These are phyloP conservation scores for Mycosphaerella arachidis DNA, from an alignment of 2,329 filamentous ascomycete genomes.

Conservation along the genomic window DNA sequence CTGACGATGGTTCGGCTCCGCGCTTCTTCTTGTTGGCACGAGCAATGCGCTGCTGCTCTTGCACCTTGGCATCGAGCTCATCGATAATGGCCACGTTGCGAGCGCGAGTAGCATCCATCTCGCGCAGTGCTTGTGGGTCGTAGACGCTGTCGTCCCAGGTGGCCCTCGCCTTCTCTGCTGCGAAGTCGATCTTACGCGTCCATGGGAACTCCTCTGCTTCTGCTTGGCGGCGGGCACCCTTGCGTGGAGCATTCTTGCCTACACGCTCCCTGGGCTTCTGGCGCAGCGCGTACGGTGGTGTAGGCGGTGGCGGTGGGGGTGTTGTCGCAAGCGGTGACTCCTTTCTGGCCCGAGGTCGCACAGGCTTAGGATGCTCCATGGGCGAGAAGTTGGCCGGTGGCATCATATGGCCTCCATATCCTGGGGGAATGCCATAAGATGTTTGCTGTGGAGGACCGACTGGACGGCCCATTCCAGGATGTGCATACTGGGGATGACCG, in stretches of 20 bases:
- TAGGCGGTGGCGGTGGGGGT: slow-evolving; percentile 19
- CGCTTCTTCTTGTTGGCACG: slow-evolving; percentile 20
- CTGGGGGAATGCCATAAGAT: slow-evolving; percentile 15
- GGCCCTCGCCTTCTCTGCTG: slow-evolving; percentile 20
- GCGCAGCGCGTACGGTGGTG: slow-evolving; percentile 20
- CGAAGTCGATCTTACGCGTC: slow-evolving; percentile 30
- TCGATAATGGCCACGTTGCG: slow-evolving; percentile 26
- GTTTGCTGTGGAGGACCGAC: slow-evolving; percentile 13
- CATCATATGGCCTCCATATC: slow-evolving; percentile 3
- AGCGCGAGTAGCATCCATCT: slow-evolving; percentile 24
- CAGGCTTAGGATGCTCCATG: slow-evolving; percentile 2
- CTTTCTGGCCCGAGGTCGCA: slow-evolving; percentile 9
- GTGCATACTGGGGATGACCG: slow-evolving; percentile 12
- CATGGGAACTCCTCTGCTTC: slow-evolving; percentile 30
- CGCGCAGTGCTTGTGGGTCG: slow-evolving; percentile 22
- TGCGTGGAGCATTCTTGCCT: slow-evolving; percentile 6
- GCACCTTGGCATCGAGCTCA: slow-evolving; percentile 24
- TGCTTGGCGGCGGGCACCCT: slow-evolving; percentile 23
- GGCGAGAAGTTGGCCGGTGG: slow-evolving; percentile 1
- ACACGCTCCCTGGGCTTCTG: slow-evolving; percentile 16
- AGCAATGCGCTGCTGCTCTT: slow-evolving; percentile 26
- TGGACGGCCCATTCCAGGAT: slow-evolving; percentile 15
- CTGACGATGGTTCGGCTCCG: slow-evolving; percentile 8
- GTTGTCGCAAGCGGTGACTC: slow-evolving; percentile 13
- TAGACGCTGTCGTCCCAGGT: slow-evolving; percentile 31